Conservation (phyloP, 1,284 basidiomycete species). For the Xerocomus amazonicus region DNA sequence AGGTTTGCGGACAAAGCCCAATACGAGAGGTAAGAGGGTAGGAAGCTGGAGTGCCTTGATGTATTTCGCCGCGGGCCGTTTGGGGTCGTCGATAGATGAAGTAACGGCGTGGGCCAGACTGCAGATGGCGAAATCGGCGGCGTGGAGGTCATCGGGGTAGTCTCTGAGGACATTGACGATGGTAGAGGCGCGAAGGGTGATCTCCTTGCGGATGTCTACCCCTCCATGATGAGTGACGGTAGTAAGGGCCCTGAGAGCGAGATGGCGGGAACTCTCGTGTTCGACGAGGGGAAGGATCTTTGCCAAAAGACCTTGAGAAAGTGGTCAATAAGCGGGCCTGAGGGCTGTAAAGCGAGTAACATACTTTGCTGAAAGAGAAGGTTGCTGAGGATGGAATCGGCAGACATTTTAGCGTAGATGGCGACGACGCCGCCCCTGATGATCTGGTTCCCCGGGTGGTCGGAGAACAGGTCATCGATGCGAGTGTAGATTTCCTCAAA, state of each 20-base stretch:
- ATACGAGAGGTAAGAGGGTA: constrained; percentile 41
- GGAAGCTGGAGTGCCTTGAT: constrained; percentile 45
- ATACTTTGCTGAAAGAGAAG: constrained; percentile 54
- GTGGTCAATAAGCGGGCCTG: neutral
- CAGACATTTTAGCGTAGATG: constrained; percentile 61
- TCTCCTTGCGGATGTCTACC: constrained; percentile 43
- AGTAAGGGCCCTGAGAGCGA: constrained; percentile 52
- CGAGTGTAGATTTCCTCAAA: constrained; percentile 49
- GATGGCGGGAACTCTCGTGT: constrained; percentile 41
- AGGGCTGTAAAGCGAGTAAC: constrained; percentile 1
- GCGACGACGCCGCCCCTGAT: constrained; percentile 53
- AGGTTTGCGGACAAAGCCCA: constrained; percentile 44
- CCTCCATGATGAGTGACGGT: constrained; percentile 64
- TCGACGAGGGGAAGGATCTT: constrained; percentile 54
- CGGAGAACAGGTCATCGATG: constrained; percentile 44
- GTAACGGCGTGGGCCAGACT: constrained; percentile 52
- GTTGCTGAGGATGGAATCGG: constrained; percentile 54
- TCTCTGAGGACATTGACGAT: constrained; percentile 47
- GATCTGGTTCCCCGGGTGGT: constrained; percentile 37
- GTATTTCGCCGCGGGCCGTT: constrained; percentile 34
- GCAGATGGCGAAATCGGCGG: constrained; percentile 50
- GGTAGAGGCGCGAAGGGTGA: constrained; percentile 42
- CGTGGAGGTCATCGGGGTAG: constrained; percentile 45
- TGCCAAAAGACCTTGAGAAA: constrained; percentile 44
- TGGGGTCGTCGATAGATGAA: constrained; percentile 42